Percentiles rank a stretch among this genome's conserved stretches.
Evolutionary conservation across 352 stramenopile genomes (phyloP).

Genomic region (Phytophthora palmivora): DNA sequence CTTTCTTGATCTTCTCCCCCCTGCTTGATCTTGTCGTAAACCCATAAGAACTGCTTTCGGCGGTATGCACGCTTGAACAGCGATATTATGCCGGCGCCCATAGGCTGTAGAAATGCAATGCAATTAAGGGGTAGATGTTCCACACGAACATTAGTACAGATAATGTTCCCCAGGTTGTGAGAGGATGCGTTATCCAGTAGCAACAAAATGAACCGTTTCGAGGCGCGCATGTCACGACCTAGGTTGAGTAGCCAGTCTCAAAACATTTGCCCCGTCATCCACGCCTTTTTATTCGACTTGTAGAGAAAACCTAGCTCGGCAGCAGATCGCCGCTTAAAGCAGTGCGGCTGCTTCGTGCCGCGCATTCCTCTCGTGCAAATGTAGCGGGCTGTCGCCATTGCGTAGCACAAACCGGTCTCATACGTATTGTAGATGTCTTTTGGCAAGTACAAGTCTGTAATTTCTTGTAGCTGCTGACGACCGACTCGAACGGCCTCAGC

Average conservation of each 20-base stretch:
- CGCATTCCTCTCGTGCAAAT: slow-evolving; percentile 3
- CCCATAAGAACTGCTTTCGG: too few relatives aligned
- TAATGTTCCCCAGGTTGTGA: neutral
- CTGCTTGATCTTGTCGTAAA: slow-evolving; percentile 8
- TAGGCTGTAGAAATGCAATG: slow-evolving; percentile 1
- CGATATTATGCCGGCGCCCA: slow-evolving; percentile 6
- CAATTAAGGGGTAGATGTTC: neutral
- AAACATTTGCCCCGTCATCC: slow-evolving; percentile 8
- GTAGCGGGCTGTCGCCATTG: slow-evolving; percentile 5
- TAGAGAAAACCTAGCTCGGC: neutral
- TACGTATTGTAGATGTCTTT: too few relatives aligned
- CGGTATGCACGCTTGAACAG: slow-evolving; percentile 4
- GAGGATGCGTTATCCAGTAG: slow-evolving; percentile 7
- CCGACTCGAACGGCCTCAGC: neutral
- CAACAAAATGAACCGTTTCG: neutral
- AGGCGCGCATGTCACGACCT: slow-evolving; percentile 4
- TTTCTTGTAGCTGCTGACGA: neutral
- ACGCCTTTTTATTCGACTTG: slow-evolving; percentile 3
- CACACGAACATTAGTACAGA: slow-evolving; percentile 5
- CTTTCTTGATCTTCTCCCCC: too few relatives aligned
- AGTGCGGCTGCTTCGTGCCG: neutral
- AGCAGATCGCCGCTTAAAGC: slow-evolving; percentile 3
- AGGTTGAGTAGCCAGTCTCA: neutral
- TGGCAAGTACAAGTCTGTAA: slow-evolving; percentile 9
- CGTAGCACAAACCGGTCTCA: slow-evolving; percentile 15